Percentiles rank a stretch among this genome's conserved stretches.
Conservation (phyloP, 1,284 basidiomycete species). For the Caloboletus firmus region DNA sequence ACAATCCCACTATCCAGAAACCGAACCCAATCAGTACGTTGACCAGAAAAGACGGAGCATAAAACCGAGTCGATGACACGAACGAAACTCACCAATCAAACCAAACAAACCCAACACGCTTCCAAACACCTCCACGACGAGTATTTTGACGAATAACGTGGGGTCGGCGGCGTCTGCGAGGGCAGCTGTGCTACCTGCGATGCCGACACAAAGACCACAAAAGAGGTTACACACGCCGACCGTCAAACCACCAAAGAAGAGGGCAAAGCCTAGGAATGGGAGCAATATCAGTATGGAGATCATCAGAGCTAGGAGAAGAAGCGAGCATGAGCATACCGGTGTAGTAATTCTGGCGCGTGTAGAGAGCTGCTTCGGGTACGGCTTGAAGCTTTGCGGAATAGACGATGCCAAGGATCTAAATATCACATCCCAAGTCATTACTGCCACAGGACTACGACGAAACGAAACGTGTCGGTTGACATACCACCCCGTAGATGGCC, state of each 20-base stretch:
- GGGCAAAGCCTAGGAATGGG: constrained; percentile 65
- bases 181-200: constrained; percentile 91
- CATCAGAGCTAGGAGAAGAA: background rate
- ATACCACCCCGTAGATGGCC: constrained; percentile 91
- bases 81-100: constrained; percentile 71
- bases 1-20: constrained; percentile 55
- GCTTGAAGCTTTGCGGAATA: constrained; percentile 78
- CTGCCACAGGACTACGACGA: no score
- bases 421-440: background rate
- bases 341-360: constrained; percentile 86
- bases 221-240: constrained; percentile 92
- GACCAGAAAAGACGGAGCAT: background rate
- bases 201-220: constrained; percentile 87
- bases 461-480: constrained; percentile 31
- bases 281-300: background rate
- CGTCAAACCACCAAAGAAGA: constrained; percentile 94
- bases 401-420: constrained; percentile 89
- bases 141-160: constrained; percentile 89
- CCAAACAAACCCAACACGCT: constrained; percentile 91
- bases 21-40: constrained; percentile 2
- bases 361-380: constrained; percentile 63
- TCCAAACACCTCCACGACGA: constrained; percentile 93
- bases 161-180: constrained; percentile 92
- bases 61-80: background rate
- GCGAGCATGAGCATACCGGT: constrained; percentile 62